Percentiles rank a stretch among this genome's conserved stretches.
These are phyloP conservation scores for Rhizopogon vulgaris DNA, from an alignment of 768 basidiomycete species.

Conservation along the genomic window DNA sequence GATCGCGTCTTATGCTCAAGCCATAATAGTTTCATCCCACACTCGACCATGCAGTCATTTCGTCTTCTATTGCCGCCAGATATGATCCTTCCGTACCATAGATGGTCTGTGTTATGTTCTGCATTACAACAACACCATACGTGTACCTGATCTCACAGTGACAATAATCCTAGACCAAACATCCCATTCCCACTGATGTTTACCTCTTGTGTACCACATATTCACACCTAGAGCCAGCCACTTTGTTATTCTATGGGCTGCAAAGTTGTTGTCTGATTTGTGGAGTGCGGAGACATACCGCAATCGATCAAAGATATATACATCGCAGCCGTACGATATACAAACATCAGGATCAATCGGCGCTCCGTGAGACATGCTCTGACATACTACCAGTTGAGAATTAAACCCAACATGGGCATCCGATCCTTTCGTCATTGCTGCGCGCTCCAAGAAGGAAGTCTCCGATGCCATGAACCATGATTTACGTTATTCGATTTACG, in stretches of 20 bases:
- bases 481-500: background rate
- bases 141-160: background rate
- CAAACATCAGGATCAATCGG: background rate
- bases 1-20: background rate
- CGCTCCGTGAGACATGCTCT: background rate
- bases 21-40: background rate
- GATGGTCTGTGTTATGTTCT: background rate
- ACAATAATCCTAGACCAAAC: background rate
- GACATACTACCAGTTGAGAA: background rate
- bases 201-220: background rate
- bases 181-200: background rate
- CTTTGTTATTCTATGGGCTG: background rate
- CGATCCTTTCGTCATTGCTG: background rate
- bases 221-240: background rate
- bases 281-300: background rate
- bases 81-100: constrained; percentile 1
- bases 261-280: background rate
- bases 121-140: background rate
- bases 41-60: background rate
- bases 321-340: background rate
- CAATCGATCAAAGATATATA: background rate
- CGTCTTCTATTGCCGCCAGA: background rate
- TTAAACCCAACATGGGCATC: background rate
- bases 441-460: background rate
- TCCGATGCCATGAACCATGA: background rate